phyloP scores from a whole-genome alignment of 2,329 filamentous ascomycete genomes.

The Fusarium oligoseptatum region DNA sequence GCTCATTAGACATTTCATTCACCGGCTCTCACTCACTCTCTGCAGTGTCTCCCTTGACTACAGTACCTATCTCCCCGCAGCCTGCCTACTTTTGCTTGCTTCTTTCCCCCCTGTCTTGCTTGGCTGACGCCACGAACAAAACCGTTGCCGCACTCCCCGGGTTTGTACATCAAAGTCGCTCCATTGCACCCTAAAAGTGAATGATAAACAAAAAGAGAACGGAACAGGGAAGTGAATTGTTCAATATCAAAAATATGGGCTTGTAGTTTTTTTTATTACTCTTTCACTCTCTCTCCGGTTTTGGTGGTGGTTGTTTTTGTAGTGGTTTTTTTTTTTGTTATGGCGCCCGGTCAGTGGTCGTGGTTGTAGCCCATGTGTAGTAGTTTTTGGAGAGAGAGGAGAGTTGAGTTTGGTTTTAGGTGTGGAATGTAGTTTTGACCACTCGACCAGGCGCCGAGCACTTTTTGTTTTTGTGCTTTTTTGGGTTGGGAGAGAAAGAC shows the following conservation, averaged over 20 bases:
- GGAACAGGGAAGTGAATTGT: neutral
- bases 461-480: neutral
- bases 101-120: constrained; percentile 5
- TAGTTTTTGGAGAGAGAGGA: neutral
- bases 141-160: neutral
- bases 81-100: constrained; percentile 4
- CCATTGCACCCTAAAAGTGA: neutral
- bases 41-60: neutral
- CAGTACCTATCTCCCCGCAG: neutral
- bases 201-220: neutral
- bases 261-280: neutral
- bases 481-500: neutral
- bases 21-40: neutral
- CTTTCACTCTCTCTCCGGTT: neutral
- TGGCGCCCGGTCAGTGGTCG: neutral
- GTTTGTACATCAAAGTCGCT: neutral
- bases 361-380: neutral
- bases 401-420: neutral
- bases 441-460: neutral
- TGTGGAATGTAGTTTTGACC: neutral
- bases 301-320: neutral
- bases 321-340: too few relatives aligned
- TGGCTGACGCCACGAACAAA: constrained; percentile 5
- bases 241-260: neutral
- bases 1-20: neutral